A percentile compares a stretch with the other conserved stretches of the same genome.
Evolutionary conservation across 2,329 filamentous ascomycete species (phyloP).

Genomic region (Dactylellina sp.): DNA sequence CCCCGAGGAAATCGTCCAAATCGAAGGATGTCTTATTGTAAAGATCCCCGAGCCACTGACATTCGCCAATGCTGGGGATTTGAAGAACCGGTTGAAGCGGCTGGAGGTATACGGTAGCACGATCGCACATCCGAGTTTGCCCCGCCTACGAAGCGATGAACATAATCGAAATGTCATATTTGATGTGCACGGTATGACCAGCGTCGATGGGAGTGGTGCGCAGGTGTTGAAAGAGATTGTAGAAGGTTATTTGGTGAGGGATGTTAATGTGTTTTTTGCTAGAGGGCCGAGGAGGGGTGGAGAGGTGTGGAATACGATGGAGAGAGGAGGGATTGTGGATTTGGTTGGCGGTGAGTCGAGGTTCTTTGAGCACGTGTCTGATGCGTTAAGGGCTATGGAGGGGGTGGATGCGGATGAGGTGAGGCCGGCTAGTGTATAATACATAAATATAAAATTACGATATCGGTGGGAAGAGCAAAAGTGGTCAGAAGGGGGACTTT

Average conservation of each 20-base stretch:
- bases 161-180: slow-evolving; percentile 94
- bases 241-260: slow-evolving; percentile 78
- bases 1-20: slow-evolving; percentile 80
- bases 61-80: slow-evolving; percentile 93
- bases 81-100: slow-evolving; percentile 83
- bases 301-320: slow-evolving; percentile 78
- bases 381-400: slow-evolving; percentile 85
- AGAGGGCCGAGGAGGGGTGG: slow-evolving; percentile 50
- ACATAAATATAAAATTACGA: not conserved
- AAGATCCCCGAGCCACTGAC: slow-evolving; percentile 98
- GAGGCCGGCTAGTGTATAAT: slow-evolving; percentile 47
- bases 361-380: slow-evolving; percentile 85
- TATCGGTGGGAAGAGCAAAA: too few relatives aligned
- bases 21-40: slow-evolving; percentile 87
- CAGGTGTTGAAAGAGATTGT: slow-evolving; percentile 95
- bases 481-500: not conserved
- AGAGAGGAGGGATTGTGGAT: slow-evolving; percentile 84
- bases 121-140: slow-evolving; percentile 85
- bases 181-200: slow-evolving; percentile 96
- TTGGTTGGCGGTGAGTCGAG: slow-evolving; percentile 80
- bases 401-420: slow-evolving; percentile 67
- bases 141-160: slow-evolving; percentile 78
- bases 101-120: slow-evolving; percentile 92
- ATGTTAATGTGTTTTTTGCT: slow-evolving; percentile 75
- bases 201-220: slow-evolving; percentile 89